These are phyloP conservation scores for Fusarium siculi DNA, from an alignment of 2,329 filamentous ascomycete species.

Conservation along the genomic window DNA sequence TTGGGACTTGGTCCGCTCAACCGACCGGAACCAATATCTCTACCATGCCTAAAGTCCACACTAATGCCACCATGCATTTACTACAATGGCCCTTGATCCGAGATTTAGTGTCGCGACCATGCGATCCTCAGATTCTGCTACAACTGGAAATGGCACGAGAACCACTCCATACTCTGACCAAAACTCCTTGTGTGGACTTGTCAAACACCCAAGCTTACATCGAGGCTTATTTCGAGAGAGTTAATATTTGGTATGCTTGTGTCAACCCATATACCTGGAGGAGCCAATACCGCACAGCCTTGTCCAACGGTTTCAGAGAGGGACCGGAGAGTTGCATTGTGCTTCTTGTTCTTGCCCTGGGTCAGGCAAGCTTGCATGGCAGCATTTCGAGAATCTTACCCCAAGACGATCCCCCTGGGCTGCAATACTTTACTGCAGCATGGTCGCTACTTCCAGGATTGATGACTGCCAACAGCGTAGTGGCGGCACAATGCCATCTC, in stretches of 20 bases:
- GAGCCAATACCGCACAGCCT: conserved; percentile 77
- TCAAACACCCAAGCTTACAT: conserved; percentile 80
- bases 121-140: conserved; percentile 83
- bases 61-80: conserved; percentile 80
- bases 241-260: conserved; percentile 87
- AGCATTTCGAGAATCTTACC: conserved; percentile 79
- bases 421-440: conserved; percentile 83
- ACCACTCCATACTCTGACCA: conserved; percentile 74
- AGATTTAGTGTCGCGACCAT: conserved; percentile 79
- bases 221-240: conserved; percentile 81
- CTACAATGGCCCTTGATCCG: conserved; percentile 84
- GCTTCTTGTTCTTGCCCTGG: conserved; percentile 79
- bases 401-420: conserved; percentile 76
- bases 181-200: conserved; percentile 74
- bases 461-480: conserved; percentile 82
- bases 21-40: conserved; percentile 73
- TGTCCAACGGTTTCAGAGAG: conserved; percentile 80
- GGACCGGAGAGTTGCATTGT: conserved; percentile 87
- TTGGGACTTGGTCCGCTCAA: conserved; percentile 76
- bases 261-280: conserved; percentile 86
- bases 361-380: conserved; percentile 78
- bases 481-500: conserved; percentile 83
- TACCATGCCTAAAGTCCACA: conserved; percentile 87
- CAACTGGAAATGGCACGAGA: conserved; percentile 84
- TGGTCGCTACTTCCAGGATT: conserved; percentile 81